Conservation (phyloP, 108 stramenopile genomes). For the Skeletonema tropicum region DNA sequence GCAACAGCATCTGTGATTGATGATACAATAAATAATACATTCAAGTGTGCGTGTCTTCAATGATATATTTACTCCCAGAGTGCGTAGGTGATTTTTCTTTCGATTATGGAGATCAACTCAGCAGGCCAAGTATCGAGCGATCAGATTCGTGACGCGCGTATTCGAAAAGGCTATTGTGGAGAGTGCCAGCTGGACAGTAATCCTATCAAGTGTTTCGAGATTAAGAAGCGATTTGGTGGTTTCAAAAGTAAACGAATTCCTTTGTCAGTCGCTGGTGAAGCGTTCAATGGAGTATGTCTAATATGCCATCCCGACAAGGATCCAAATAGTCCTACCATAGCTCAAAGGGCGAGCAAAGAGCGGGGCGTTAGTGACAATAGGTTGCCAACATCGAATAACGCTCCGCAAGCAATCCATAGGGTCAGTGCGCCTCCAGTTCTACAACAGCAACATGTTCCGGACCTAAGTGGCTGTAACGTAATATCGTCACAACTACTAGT, state of each 20-base stretch:
- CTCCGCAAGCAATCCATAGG: neutral
- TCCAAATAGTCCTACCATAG: slow-evolving; percentile 1
- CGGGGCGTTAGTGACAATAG: neutral
- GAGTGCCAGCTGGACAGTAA: slow-evolving; percentile 1
- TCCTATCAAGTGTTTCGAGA: slow-evolving; percentile 20
- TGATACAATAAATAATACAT: too few relatives aligned
- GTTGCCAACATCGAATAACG: neutral
- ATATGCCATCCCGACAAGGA: slow-evolving; percentile 25
- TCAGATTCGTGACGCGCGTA: slow-evolving; percentile 11
- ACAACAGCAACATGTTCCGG: neutral
- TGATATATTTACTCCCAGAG: too few relatives aligned
- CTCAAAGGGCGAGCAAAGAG: neutral
- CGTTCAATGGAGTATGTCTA: slow-evolving; percentile 27
- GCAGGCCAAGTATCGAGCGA: slow-evolving; percentile 8
- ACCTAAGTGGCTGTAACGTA: neutral
- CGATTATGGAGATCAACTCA: neutral
- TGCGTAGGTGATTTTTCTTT: too few relatives aligned
- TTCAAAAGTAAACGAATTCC: slow-evolving; percentile 8
- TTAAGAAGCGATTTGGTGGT: slow-evolving; percentile 15
- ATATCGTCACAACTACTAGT: neutral
- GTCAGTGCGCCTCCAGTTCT: neutral
- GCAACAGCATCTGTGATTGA: too few relatives aligned
- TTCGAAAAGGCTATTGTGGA: slow-evolving; percentile 14
- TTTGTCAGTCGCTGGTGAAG: slow-evolving; percentile 11
- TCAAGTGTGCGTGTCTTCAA: too few relatives aligned